Conservation (phyloP, 2,329 filamentous ascomycete genomes). For the Trichophyton benhamiae region DNA sequence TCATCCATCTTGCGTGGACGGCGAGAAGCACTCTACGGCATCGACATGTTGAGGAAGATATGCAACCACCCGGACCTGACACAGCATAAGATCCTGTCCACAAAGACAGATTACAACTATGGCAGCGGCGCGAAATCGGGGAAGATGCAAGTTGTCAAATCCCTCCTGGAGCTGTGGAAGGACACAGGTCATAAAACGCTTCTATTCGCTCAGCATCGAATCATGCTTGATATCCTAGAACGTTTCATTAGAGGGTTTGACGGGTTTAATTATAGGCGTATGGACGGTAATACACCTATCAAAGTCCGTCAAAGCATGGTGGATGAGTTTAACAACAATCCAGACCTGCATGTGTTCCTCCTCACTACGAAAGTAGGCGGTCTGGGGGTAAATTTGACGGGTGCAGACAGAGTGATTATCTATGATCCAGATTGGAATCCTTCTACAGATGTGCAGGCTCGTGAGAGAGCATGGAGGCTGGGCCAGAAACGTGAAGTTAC, state of each 20-base stretch:
- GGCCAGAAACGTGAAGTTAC: constrained; percentile 92
- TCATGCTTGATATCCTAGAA: constrained; percentile 92
- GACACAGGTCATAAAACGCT: constrained; percentile 86
- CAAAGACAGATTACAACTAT: constrained; percentile 59
- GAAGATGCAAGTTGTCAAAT: constrained; percentile 91
- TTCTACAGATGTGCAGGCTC: constrained; percentile 87
- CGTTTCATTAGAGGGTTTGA: constrained; percentile 58
- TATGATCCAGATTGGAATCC: constrained; percentile 99
- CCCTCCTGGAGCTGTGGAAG: constrained; percentile 77
- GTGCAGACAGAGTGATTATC: constrained; percentile 90
- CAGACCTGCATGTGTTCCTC: constrained; percentile 72
- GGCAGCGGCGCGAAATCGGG: constrained; percentile 69
- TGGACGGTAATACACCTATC: constrained; percentile 88
- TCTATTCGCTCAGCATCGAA: constrained; percentile 81
- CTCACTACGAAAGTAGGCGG: constrained; percentile 93
- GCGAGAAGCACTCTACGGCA: constrained; percentile 72
- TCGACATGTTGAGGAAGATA: constrained; percentile 87
- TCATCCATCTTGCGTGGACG: constrained; percentile 63
- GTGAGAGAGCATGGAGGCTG: constrained; percentile 88
- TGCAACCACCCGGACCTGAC: constrained; percentile 92
- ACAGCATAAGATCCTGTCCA: constrained; percentile 49
- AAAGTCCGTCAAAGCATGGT: constrained; percentile 81
- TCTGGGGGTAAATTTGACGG: constrained; percentile 84
- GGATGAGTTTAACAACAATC: constrained; percentile 79
- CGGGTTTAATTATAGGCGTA: constrained; percentile 65